Percentiles rank a stretch among this genome's conserved stretches.
phyloP scores from a whole-genome alignment of 164 flowering plant species.

The Pachysandra terminalis region DNA sequence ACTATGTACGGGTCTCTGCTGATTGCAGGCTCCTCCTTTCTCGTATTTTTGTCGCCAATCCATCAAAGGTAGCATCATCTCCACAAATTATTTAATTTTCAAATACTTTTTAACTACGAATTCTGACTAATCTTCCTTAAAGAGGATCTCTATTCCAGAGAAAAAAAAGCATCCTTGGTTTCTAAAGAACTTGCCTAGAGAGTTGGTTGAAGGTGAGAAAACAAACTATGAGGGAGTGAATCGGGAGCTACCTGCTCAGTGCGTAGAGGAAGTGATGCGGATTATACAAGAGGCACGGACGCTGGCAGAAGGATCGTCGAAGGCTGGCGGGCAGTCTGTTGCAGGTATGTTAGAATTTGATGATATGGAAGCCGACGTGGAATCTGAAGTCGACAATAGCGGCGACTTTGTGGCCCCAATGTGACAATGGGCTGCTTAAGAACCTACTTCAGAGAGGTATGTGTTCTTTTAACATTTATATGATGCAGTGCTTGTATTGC shows the following conservation, averaged over 20 bases:
- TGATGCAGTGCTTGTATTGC: background rate
- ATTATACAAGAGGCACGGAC: conserved; percentile 56
- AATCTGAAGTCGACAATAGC: conserved; percentile 37
- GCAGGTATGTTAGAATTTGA: conserved; percentile 27
- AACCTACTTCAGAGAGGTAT: background rate
- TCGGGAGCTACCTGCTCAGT: conserved; percentile 36
- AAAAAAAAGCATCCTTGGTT: conserved; percentile 72
- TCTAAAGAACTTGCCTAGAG: conserved; percentile 52
- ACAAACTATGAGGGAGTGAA: conserved; percentile 26
- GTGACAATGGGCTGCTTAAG: background rate
- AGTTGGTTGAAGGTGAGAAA: conserved; percentile 45
- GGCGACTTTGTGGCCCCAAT: conserved; percentile 28
- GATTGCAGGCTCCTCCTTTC: conserved; percentile 62
- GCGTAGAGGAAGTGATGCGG: conserved; percentile 53
- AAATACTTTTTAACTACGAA: background rate
- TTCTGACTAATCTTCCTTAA: background rate
- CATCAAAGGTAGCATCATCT: conserved; percentile 46
- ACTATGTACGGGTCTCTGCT: conserved; percentile 56
- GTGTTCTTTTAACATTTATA: background rate
- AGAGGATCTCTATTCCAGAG: conserved; percentile 75
- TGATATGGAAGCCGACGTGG: conserved; percentile 30
- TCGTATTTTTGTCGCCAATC: conserved; percentile 62
- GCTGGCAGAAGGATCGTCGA: conserved; percentile 32
- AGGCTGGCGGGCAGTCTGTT: conserved; percentile 16
- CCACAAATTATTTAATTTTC: background rate